These are phyloP conservation scores for Pisolithus tinctorius DNA, from an alignment of 768 basidiomycete genomes.

Conservation along the genomic window DNA sequence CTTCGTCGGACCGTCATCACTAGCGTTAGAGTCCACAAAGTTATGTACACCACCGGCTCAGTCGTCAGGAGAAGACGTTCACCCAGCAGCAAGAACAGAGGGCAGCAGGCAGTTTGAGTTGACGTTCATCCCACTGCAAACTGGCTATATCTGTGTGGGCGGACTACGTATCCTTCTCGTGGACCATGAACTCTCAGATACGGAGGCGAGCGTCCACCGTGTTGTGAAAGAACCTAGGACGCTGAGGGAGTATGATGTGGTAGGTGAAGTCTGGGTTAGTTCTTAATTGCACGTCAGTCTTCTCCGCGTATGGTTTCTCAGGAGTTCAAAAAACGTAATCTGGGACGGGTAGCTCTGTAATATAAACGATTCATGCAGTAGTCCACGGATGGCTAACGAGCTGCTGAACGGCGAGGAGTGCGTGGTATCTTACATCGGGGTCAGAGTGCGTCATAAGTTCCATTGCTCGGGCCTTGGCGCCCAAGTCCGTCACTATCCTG, in stretches of 20 bases:
- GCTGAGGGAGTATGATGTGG: constrained; percentile 65
- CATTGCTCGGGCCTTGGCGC: constrained; percentile 84
- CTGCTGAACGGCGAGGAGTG: constrained; percentile 83
- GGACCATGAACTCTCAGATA: constrained; percentile 43
- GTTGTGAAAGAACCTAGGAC: constrained; percentile 34
- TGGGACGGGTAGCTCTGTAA: neutral
- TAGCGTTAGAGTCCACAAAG: constrained; percentile 40
- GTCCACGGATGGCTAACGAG: constrained; percentile 89
- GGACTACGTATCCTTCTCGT: constrained; percentile 66
- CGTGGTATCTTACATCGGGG: constrained; percentile 88
- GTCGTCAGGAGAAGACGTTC: constrained; percentile 3
- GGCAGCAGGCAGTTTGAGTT: constrained; percentile 55
- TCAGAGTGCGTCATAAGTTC: constrained; percentile 88
- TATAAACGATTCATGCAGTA: constrained; percentile 22
- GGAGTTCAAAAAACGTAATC: neutral
- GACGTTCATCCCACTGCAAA: constrained; percentile 49
- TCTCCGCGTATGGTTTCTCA: neutral
- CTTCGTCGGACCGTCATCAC: constrained; percentile 46
- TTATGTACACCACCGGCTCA: constrained; percentile 17
- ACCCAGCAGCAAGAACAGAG: constrained; percentile 25
- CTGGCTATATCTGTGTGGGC: constrained; percentile 59
- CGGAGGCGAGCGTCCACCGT: constrained; percentile 14
- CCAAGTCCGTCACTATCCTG: constrained; percentile 76
- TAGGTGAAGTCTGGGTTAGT: constrained; percentile 66
- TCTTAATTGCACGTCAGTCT: constrained; percentile 12